Conservation (phyloP, 805 yeast genomes). For the Pichia eremophila region DNA sequence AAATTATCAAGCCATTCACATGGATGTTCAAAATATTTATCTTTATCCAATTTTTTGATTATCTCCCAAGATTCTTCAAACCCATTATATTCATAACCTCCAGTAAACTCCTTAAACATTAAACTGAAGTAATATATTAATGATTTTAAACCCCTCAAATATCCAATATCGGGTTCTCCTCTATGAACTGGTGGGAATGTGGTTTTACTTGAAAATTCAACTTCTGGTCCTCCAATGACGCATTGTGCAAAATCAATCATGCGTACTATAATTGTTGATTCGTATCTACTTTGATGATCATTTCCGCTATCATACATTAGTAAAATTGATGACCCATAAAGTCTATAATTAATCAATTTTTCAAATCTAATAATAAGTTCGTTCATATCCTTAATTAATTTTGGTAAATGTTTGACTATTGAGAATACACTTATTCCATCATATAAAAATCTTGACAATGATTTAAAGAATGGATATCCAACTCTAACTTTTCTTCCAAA, state of each 20-base stretch:
- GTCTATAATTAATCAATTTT: constrained; percentile 62
- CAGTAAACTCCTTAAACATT: constrained; percentile 50
- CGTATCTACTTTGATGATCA: constrained; percentile 8
- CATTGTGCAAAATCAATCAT: constrained; percentile 95
- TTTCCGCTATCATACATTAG: constrained; percentile 76
- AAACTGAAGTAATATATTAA: constrained; percentile 55
- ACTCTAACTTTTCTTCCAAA: constrained; percentile 71
- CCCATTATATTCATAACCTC: constrained; percentile 20
- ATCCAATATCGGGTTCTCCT: constrained; percentile 66
- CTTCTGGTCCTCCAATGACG: constrained; percentile 52
- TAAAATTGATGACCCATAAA: constrained; percentile 85
- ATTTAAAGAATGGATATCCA: constrained; percentile 70
- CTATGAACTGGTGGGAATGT: constrained; percentile 68
- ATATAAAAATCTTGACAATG: constrained; percentile 67
- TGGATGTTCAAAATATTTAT: constrained; percentile 12
- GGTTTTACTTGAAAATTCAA: constrained; percentile 31
- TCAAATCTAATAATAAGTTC: constrained; percentile 48
- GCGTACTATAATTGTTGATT: constrained; percentile 38
- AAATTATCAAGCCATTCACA: constrained; percentile 29
- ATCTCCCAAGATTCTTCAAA: constrained; percentile 13
- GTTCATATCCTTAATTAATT: constrained; percentile 48
- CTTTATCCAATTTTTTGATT: constrained; percentile 11
- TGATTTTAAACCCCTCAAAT: constrained; percentile 71
- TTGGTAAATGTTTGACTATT: constrained; percentile 57
- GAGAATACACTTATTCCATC: constrained; percentile 58